A percentile compares a stretch with the other conserved stretches of the same genome.
These are phyloP conservation scores for Neonectria punicea DNA, from an alignment of 2,329 filamentous ascomycete genomes.

Conservation along the genomic window DNA sequence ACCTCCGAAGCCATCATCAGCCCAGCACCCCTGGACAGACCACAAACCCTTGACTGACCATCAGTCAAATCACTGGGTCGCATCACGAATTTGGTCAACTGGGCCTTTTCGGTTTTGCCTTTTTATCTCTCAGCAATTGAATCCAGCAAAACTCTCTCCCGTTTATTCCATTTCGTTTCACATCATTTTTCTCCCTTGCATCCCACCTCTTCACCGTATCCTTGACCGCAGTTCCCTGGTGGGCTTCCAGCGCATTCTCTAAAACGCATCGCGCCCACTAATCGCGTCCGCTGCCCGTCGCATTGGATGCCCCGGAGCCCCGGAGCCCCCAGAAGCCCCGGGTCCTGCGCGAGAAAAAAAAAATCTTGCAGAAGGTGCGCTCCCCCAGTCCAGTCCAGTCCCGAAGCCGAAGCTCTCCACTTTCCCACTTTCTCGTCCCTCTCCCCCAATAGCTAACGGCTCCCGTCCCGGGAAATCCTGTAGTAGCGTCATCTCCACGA, in stretches of 20 bases:
- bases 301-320: slow-evolving; percentile 27
- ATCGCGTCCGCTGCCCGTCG: slow-evolving; percentile 30
- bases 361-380: slow-evolving; percentile 29
- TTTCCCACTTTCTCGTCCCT: slow-evolving; percentile 32
- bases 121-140: slow-evolving; percentile 3
- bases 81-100: slow-evolving; percentile 7
- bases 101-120: neutral
- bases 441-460: slow-evolving; percentile 39
- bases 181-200: slow-evolving; percentile 18
- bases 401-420: slow-evolving; percentile 42
- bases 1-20: slow-evolving; percentile 11
- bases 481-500: slow-evolving; percentile 45
- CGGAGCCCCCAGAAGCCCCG: slow-evolving; percentile 15
- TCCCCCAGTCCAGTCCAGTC: slow-evolving; percentile 7
- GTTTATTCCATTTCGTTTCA: neutral
- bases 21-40: slow-evolving; percentile 2
- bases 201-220: slow-evolving; percentile 10
- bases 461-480: slow-evolving; percentile 34
- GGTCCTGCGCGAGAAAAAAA: slow-evolving; percentile 36
- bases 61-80: slow-evolving; percentile 8
- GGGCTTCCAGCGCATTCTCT: slow-evolving; percentile 22
- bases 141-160: neutral
- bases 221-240: slow-evolving; percentile 8
- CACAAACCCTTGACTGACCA: neutral
- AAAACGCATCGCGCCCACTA: slow-evolving; percentile 28